Base-by-base conservation (phyloP, 108 stramenopile genomes). In the Nitzschia sp. region DNA sequence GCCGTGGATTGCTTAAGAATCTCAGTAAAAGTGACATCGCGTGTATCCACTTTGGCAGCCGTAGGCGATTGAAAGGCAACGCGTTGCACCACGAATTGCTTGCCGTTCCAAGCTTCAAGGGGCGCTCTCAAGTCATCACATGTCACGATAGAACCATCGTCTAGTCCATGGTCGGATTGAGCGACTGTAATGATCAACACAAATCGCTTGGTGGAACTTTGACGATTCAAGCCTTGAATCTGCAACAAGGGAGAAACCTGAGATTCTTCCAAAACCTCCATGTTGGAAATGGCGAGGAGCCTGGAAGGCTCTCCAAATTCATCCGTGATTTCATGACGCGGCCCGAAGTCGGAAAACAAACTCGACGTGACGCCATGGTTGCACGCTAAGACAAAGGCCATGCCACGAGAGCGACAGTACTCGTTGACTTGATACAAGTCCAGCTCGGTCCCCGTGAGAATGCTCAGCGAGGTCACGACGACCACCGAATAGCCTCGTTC, bases 261-360 rank as follows among this genome's bases (percentile, higher is more conserved):
- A 60, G 46, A 56, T 25, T 32, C 64, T 64, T n/a, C 76, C 79
- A 34, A 59, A 82, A 66, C 92, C 53, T 55, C 97, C 84, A 48
- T 83, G 80, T 70, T 96, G 91, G 48, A 98, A 85, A 61, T 97
- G 92, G 59, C 89, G 85, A 3, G 88, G 86, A 27, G 86, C 72
- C 3, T 96, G 94, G 79, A 71, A 54, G 91, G 82, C 54, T 98
- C 96, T 29, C 97, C 99, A 70, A 97, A 92, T 59, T 88, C 88
- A 74, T 99, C 99, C 1, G 77, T 64, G 35, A 97, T 89, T 1
- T 91, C 84, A 66, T 97, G 97, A 9, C 73, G 68, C 28, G 82
- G 61, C 1, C 99, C 99, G 76, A 98, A 98, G 74, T 99, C 99
- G 76, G 97, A 98, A 84, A 99, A 98, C 62, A 94, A 84, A 25